These are phyloP conservation scores for Amesomyces nigricolor DNA, from an alignment of 2,329 filamentous ascomycete species.

Conservation along the genomic window DNA sequence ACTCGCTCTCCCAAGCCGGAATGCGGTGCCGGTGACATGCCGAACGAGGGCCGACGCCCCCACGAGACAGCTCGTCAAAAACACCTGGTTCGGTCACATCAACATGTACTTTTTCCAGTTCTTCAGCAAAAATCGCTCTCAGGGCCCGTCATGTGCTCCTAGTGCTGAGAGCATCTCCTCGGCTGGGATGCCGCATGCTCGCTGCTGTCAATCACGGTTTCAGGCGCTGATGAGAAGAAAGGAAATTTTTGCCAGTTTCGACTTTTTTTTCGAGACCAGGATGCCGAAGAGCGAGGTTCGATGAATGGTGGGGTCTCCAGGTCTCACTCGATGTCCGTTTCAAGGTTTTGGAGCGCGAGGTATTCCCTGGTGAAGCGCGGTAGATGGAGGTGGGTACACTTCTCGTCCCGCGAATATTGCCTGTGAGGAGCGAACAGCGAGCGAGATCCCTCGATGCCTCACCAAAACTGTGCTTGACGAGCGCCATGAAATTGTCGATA, in stretches of 20 bases:
- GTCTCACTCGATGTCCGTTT: background rate
- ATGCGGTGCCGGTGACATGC: background rate
- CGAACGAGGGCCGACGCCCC: too few relatives aligned
- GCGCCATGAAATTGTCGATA: too few relatives aligned
- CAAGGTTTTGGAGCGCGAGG: background rate
- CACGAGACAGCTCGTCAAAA: too few relatives aligned
- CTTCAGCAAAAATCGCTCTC: too few relatives aligned
- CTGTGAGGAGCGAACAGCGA: background rate
- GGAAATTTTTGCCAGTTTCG: background rate
- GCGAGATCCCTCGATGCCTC: too few relatives aligned
- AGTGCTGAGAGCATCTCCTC: background rate
- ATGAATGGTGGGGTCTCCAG: background rate
- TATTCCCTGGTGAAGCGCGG: background rate
- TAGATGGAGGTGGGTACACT: background rate
- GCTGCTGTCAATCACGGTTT: background rate
- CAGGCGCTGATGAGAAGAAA: background rate
- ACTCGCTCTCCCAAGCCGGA: background rate
- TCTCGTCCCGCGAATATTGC: conserved; percentile 1
- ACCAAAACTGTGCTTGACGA: too few relatives aligned
- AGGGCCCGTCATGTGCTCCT: background rate
- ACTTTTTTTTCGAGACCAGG: background rate
- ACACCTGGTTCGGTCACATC: too few relatives aligned
- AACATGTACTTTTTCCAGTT: background rate
- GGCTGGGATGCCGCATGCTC: background rate
- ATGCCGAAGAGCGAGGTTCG: conserved; percentile 9